A percentile compares a stretch with the other conserved stretches of the same genome.
These are phyloP conservation scores for Aspergillus quadrilineatus DNA, from an alignment of 2,329 filamentous ascomycete species.

Conservation along the genomic window DNA sequence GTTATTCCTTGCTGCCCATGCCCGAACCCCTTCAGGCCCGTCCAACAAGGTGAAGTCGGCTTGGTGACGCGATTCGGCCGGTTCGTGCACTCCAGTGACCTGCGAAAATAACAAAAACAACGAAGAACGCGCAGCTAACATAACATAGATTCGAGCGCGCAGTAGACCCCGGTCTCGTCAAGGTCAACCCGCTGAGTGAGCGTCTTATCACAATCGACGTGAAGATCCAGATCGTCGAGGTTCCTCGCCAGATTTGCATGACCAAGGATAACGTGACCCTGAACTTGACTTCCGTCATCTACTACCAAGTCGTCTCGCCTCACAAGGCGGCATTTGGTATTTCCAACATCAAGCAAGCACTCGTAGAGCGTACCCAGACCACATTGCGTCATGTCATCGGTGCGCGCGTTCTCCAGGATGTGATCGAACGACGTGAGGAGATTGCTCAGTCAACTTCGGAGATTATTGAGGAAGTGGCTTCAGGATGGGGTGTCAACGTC, in stretches of 20 bases:
- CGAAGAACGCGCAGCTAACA: not conserved
- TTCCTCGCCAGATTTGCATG: conserved; percentile 96
- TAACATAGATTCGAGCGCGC: conserved; percentile 73
- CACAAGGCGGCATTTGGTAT: conserved; percentile 98
- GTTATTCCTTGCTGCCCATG: conserved; percentile 92
- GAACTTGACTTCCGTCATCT: conserved; percentile 93
- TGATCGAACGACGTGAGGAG: conserved; percentile 97
- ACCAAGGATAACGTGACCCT: conserved; percentile 99
- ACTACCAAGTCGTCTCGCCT: conserved; percentile 94
- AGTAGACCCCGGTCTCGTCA: conserved; percentile 93
- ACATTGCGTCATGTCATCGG: conserved; percentile 96
- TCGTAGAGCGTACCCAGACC: conserved; percentile 96
- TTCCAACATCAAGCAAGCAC: conserved; percentile 88
- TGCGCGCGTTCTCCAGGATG: conserved; percentile 91
- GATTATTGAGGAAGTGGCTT: conserved; percentile 94
- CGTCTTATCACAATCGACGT: conserved; percentile 89
- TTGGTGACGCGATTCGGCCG: conserved; percentile 91
- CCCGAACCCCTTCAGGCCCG: conserved; percentile 93
- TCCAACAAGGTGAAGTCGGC: conserved; percentile 89
- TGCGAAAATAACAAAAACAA: not conserved
- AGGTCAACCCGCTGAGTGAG: conserved; percentile 95
- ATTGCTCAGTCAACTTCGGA: conserved; percentile 92
- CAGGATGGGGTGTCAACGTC: conserved; percentile 91
- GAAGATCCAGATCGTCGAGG: conserved; percentile 97
- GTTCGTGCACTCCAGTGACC: conserved; percentile 23